Evolutionary conservation across 2,329 filamentous ascomycete species (phyloP).

Genomic region (Tolypocladium nubicola): DNA sequence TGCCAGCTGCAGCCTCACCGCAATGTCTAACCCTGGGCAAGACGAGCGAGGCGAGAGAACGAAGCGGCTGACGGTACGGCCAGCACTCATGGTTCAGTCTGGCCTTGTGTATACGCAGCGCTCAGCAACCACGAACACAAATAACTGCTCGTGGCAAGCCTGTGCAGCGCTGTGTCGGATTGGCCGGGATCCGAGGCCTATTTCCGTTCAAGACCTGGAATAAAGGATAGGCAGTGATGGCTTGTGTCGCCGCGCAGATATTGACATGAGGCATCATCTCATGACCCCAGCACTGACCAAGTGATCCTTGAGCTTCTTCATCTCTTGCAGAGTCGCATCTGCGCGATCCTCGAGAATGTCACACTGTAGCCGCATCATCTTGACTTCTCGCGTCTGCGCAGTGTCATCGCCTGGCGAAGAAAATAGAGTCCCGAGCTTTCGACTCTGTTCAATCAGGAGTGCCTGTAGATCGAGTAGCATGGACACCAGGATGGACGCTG

Average conservation of each 20-base stretch:
- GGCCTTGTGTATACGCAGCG: too few species aligned
- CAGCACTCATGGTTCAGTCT: too few species aligned
- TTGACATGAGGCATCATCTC: neutral
- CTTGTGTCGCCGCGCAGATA: neutral
- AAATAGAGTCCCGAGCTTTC: constrained; percentile 6
- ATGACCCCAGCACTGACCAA: neutral
- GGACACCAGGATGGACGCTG: constrained; percentile 20
- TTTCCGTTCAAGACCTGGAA: neutral
- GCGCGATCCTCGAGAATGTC: neutral
- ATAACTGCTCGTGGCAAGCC: too few species aligned
- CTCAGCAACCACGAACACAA: too few species aligned
- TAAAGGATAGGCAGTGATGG: neutral
- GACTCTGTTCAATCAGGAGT: constrained; percentile 9
- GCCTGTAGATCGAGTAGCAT: constrained; percentile 21
- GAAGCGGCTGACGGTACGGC: too few species aligned
- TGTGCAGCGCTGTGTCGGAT: too few species aligned
- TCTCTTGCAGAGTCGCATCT: neutral
- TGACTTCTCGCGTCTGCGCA: constrained; percentile 7
- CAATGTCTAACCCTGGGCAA: too few species aligned
- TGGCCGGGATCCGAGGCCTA: too few species aligned
- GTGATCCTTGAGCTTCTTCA: neutral
- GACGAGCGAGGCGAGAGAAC: too few species aligned
- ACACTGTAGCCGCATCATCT: constrained; percentile 12
- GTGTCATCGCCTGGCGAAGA: constrained; percentile 2
- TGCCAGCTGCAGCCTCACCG: too few species aligned